Evolutionary conservation across 179 eudicot genomes (phyloP), one percentile per base, ranked within the genome.

Genomic region (Amaranthus tricolor): DNA sequence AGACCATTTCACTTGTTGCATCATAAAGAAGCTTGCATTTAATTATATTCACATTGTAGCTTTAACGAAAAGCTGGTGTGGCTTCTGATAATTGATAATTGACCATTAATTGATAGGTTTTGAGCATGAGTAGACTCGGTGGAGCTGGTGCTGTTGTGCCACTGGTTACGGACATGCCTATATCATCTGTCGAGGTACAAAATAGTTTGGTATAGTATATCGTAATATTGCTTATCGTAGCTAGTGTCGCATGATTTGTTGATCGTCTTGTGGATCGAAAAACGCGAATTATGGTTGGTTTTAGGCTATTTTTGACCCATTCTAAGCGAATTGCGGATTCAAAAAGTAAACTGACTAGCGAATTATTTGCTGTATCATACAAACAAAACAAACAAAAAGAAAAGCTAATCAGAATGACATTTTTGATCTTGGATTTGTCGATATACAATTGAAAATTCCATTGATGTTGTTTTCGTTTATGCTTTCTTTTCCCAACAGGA

Each of bases 71-170:
- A 11, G 51, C 21, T 31, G 40, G 21, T 19, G 44, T 74, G 74
- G 24, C 20, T 74, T 48, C 72, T 74, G 43, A 78, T 65, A 21
- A 20, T 17, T 3, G 40, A 31, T 31, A 31, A 31, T 31, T 55
- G 64, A 66, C 52, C 40, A 50, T 66, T 74, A 50, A n/a, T 67
- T 78, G 43, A 45, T 86, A 93, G 98, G 98, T 93, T 75, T 80
- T 93, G 84, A 91, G 96, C 89, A 91, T 93, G 95, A 93, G 98
- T 85, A 88, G 98, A 86, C 81, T 93, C 81, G 97, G 98, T n/a
- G 98, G 89, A 78, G 95, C 98, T 66, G 93, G 96, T 76, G 97
- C 98, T 3, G 98, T 93, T 77, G 98, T 96, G 63, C 98, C 98
- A 47, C 90, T 93, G 65, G 95, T 93, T 44, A 86, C 98, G 10